Conservation (phyloP, 2,329 filamentous ascomycete genomes). For the Nothomitra cinnamomea region DNA sequence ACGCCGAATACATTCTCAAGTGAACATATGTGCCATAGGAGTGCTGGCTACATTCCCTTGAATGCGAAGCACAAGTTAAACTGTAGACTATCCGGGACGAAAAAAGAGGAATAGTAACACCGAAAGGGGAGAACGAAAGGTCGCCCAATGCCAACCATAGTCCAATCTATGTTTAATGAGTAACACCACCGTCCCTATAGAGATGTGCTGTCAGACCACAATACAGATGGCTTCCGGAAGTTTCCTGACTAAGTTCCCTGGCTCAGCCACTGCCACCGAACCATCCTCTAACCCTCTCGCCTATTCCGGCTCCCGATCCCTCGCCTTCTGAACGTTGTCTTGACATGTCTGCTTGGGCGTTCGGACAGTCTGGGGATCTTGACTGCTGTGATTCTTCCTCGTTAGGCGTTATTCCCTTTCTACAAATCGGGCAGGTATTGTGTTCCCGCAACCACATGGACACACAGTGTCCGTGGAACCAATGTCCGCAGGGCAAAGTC, state of each 20-base stretch:
- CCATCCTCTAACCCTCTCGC: not conserved
- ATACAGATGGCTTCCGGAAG: not conserved
- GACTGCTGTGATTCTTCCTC: conserved; percentile 19
- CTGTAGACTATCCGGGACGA: not conserved
- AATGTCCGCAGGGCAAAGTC: conserved; percentile 73
- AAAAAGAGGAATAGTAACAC: not conserved
- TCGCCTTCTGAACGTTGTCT: not conserved
- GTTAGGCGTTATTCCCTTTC: conserved; percentile 37
- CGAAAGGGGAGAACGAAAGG: not conserved
- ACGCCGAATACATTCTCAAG: too few relatives aligned
- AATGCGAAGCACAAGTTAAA: not conserved
- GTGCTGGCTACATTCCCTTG: not conserved
- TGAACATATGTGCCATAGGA: not conserved
- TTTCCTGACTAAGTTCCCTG: not conserved
- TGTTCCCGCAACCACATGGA: conserved; percentile 74
- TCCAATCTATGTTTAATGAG: too few relatives aligned
- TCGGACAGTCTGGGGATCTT: not conserved
- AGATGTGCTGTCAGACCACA: too few relatives aligned
- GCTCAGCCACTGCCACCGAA: not conserved
- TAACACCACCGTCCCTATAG: too few relatives aligned
- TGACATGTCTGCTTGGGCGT: not conserved
- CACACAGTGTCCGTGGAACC: conserved; percentile 79
- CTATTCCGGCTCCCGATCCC: not conserved
- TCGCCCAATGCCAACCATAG: not conserved
- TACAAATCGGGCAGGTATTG: conserved; percentile 79